phyloP scores from a whole-genome alignment of 345 rosid species.

The Limnanthes douglasii region DNA sequence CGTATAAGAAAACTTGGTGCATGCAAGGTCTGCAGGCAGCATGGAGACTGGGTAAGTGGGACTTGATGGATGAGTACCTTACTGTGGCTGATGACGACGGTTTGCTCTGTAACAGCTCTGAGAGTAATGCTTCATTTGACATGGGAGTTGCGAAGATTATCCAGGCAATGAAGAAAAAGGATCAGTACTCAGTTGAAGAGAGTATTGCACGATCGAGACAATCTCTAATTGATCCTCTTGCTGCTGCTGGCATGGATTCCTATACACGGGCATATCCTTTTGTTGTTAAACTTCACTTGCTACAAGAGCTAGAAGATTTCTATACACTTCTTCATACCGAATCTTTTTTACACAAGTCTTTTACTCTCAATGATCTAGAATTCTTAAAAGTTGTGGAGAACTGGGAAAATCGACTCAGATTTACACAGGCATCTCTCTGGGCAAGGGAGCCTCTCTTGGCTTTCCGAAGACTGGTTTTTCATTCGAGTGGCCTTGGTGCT shows the following conservation, averaged over 20 bases:
- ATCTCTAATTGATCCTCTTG: conserved; percentile 91
- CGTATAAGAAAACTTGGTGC: conserved; percentile 93
- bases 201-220: conserved; percentile 77
- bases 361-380: conserved; percentile 31
- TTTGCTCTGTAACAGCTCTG: conserved; percentile 73
- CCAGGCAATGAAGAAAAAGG: conserved; percentile 87
- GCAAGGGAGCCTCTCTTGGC: conserved; percentile 94
- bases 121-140: conserved; percentile 94
- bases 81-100: conserved; percentile 75
- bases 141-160: conserved; percentile 92
- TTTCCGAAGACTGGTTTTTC: conserved; percentile 74
- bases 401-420: conserved; percentile 84
- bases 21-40: conserved; percentile 99
- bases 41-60: conserved; percentile 98
- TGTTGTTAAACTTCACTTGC: conserved; percentile 82
- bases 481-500: conserved; percentile 69
- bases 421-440: conserved; percentile 89
- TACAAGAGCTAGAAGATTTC: conserved; percentile 80
- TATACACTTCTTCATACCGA: conserved; percentile 45
- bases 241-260: conserved; percentile 99
- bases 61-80: conserved; percentile 94
- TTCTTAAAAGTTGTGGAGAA: conserved; percentile 51
- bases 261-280: conserved; percentile 83
- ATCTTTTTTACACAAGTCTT: conserved; percentile 78
- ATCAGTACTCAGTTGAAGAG: conserved; percentile 63